Base-by-base conservation (phyloP, 2,329 filamentous ascomycete species). In the Didymellaceae sp. region DNA sequence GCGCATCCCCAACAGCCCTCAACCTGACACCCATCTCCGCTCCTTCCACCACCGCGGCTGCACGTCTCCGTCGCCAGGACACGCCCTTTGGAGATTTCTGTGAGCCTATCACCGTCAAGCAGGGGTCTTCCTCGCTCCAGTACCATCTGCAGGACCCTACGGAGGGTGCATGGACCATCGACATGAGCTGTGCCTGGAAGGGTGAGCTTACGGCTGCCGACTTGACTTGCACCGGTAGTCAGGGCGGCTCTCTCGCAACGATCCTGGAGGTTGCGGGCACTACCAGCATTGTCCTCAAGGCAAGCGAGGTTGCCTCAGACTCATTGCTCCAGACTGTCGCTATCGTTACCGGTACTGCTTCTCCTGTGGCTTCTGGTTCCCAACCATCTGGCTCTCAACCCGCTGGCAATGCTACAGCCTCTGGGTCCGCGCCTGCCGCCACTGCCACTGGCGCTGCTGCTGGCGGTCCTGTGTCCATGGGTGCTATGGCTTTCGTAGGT, bases 91-190 rank as follows among this genome's bases (percentile, higher is more conserved):
- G 39, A 30, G 26, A 34, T 14, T 20, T 59, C 24, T 66, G 63
- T 45, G 59, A 59, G 28, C 58, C 59, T 1, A 59, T 58, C 18
- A 67, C 61, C 9, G 41, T 68, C n/a, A 58, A 59, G 42, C 64
- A 68, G 55, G 63, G 63, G 5, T 16, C 57, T 2, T 56, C 54
- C 33, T 62, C 58, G 8, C 59, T 53, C 30, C 46, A 58, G 22
- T 39, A 61, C 13, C 58, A 66, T 16, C 28, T 67, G 21, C 61
- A 59, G 6, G 63, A 66, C 33, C 59, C 63, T 2, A 26, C 30
- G 8, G 45, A 56, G 6, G 62, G 58, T 11, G 55, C 33, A 2
- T 63, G 57, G 55, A 66, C 59, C 6, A 16, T 56, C 10, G 58
- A 66, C 18, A 32, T 54, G 17, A 55, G 53, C 17, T 67, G 66